Conservation (phyloP, 208 protist species). For the Trypanosoma theileri region DNA sequence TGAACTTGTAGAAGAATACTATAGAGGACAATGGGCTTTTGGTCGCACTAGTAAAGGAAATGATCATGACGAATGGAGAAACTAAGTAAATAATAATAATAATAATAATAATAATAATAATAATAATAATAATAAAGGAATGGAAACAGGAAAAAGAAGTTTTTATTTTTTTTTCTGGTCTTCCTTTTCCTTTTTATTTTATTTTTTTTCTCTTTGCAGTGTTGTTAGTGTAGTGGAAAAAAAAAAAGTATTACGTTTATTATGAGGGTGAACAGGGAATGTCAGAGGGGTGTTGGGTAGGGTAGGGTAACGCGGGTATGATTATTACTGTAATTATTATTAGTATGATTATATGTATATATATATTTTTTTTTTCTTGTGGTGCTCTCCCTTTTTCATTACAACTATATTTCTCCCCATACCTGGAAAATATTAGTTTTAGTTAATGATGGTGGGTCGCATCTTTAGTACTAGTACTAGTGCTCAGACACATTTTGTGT, state of each 20-base stretch:
- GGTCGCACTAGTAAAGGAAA: constrained; percentile 83
- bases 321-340: no score
- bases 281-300: no score
- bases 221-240: neutral
- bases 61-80: constrained; percentile 90
- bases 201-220: neutral
- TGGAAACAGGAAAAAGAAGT: neutral
- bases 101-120: neutral
- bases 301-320: no score
- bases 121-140: constrained; percentile 3
- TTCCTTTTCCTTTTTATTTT: constrained; percentile 7
- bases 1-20: constrained; percentile 90
- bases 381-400: no score
- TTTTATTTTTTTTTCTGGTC: constrained; percentile 12
- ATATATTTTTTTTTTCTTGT: neutral
- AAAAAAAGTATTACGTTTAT: no score
- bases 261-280: no score
- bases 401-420: no score
- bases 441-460: no score
- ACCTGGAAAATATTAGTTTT: no score
- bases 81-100: constrained; percentile 34
- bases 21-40: constrained; percentile 88
- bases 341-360: neutral
- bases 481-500: no score
- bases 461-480: no score